A percentile compares a stretch with the other conserved stretches of the same genome.
Conservation (phyloP, 192 early-diverging fungal species). For the Spizellomyces punctatus region DNA sequence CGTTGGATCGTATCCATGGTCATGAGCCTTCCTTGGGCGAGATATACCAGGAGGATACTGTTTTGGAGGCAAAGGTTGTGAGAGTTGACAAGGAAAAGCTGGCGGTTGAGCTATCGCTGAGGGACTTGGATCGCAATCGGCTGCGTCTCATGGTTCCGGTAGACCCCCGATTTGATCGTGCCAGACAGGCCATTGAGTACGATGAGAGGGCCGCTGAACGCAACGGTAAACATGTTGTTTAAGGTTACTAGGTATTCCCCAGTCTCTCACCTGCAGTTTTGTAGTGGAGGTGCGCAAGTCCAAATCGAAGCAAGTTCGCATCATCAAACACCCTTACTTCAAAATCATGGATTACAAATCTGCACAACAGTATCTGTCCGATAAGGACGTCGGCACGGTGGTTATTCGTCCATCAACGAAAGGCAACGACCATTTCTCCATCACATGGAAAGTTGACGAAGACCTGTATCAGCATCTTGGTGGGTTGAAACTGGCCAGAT, state of each 20-base stretch:
- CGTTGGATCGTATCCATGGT: slow-evolving; percentile 1
- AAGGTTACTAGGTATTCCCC: neutral
- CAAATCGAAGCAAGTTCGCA: slow-evolving; percentile 52
- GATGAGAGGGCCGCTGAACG: slow-evolving; percentile 20
- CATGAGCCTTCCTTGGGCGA: slow-evolving; percentile 7
- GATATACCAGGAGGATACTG: slow-evolving; percentile 67
- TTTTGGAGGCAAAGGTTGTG: slow-evolving; percentile 75
- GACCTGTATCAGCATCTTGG: slow-evolving; percentile 87
- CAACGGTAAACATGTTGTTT: slow-evolving; percentile 5
- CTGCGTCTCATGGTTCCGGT: slow-evolving; percentile 44
- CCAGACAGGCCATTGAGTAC: slow-evolving; percentile 21
- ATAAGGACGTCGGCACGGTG: slow-evolving; percentile 69
- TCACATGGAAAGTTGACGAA: slow-evolving; percentile 92
- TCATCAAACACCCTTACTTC: slow-evolving; percentile 86
- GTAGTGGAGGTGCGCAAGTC: slow-evolving; percentile 28
- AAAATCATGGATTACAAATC: slow-evolving; percentile 69
- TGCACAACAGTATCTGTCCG: slow-evolving; percentile 73
- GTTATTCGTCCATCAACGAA: slow-evolving; percentile 91
- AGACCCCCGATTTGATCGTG: slow-evolving; percentile 67
- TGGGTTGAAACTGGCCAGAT: slow-evolving; percentile 10
- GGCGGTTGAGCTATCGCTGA: slow-evolving; percentile 74
- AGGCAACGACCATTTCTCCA: slow-evolving; percentile 84
- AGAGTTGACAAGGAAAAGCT: slow-evolving; percentile 78
- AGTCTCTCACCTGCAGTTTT: neutral
- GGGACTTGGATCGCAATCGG: slow-evolving; percentile 57